These are phyloP conservation scores for Suillus occidentalis DNA, from an alignment of 768 basidiomycete species.

Conservation along the genomic window DNA sequence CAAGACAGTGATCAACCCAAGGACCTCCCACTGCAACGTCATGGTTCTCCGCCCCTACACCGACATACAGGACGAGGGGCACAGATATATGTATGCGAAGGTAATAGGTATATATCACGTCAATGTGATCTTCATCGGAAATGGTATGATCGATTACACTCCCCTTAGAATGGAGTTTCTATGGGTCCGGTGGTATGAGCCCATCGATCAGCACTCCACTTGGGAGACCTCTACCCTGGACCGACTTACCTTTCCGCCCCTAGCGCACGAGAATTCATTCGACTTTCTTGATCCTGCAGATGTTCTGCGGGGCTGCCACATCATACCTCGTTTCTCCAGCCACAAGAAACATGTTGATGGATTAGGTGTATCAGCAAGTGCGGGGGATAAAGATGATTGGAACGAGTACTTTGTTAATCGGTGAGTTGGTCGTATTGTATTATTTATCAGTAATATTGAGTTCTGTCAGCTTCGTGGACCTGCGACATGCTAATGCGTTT, in stretches of 20 bases:
- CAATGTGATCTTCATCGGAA: conserved; percentile 1
- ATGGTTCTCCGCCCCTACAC: neutral
- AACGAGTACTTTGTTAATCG: neutral
- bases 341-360: conserved; percentile 1
- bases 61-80: neutral
- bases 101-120: conserved; percentile 10
- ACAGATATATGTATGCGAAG: neutral
- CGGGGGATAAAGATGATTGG: neutral
- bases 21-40: neutral
- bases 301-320: conserved; percentile 5
- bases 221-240: conserved; percentile 2
- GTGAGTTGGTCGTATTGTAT: neutral
- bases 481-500: conserved; percentile 8
- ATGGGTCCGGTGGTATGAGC: conserved; percentile 7
- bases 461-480: conserved; percentile 1
- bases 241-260: neutral
- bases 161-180: conserved; percentile 4
- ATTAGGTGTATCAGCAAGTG: neutral
- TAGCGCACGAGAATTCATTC: conserved; percentile 1
- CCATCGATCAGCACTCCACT: neutral
- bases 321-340: neutral
- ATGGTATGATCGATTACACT: neutral
- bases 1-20: neutral
- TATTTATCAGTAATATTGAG: neutral
- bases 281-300: conserved; percentile 7